These are phyloP conservation scores for Dryadomyces quercivorus DNA, from an alignment of 2,329 filamentous ascomycete genomes.

Conservation along the genomic window DNA sequence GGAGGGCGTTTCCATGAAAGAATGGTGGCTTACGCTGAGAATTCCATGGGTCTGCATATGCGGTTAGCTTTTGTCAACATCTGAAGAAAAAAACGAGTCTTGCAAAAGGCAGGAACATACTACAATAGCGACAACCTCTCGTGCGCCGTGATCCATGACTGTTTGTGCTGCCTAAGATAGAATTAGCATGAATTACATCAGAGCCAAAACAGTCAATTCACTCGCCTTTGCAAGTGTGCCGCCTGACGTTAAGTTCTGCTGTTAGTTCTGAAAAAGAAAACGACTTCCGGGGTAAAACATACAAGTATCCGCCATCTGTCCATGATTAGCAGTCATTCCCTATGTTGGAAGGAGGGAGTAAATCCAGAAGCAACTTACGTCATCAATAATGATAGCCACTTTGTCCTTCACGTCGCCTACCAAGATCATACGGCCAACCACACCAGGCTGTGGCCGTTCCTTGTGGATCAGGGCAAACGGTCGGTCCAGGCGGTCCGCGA, in stretches of 20 bases:
- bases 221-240: conserved; percentile 44
- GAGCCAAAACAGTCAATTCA: no score
- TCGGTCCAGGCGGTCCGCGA: conserved; percentile 82
- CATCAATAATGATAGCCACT: conserved; percentile 73
- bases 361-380: conserved; percentile 6
- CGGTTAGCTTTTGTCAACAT: neutral
- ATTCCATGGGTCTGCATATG: conserved; percentile 11
- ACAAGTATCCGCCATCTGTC: conserved; percentile 15
- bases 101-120: neutral
- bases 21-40: conserved; percentile 7
- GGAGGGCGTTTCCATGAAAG: neutral
- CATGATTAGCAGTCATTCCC: neutral
- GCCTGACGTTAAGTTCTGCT: conserved; percentile 5
- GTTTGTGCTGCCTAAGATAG: conserved; percentile 56
- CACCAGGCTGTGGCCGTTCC: conserved; percentile 71
- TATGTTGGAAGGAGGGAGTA: neutral
- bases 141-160: conserved; percentile 74
- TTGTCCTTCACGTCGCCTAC: conserved; percentile 87
- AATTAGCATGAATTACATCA: neutral
- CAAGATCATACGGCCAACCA: conserved; percentile 83
- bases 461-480: conserved; percentile 95
- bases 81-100: no score
- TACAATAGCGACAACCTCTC: conserved; percentile 85
- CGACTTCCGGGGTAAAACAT: neutral
- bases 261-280: neutral